A percentile compares a stretch with the other conserved stretches of the same genome.
phyloP scores from a whole-genome alignment of 2,329 filamentous ascomycete species.

The Fusarium decemcellulare region DNA sequence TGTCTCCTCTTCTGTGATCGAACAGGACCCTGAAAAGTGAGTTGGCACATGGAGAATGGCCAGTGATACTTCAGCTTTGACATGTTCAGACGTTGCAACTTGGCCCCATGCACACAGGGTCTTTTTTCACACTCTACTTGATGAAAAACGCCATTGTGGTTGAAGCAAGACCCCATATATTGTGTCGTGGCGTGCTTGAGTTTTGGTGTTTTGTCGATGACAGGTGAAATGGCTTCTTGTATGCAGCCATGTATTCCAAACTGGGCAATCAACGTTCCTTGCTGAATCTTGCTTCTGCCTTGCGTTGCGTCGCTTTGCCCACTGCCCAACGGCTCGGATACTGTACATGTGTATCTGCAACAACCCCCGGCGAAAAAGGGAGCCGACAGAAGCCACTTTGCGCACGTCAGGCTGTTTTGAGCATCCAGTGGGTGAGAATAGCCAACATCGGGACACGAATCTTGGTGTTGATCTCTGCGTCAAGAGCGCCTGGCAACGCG shows the following conservation, averaged over 20 bases:
- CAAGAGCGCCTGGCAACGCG: constrained; percentile 14
- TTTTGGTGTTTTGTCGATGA: background rate
- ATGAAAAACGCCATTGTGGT: constrained; percentile 4
- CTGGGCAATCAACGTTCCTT: constrained; percentile 1
- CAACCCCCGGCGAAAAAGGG: constrained; percentile 21
- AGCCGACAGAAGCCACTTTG: constrained; percentile 36
- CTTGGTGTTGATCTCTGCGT: constrained; percentile 10
- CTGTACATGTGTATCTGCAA: constrained; percentile 23
- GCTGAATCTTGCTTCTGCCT: constrained; percentile 22
- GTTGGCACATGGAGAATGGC: constrained; percentile 17
- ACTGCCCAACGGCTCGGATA: constrained; percentile 19
- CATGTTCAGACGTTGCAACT: background rate
- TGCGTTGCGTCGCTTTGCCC: constrained; percentile 18
- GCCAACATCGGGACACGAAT: background rate
- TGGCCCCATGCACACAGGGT: constrained; percentile 14
- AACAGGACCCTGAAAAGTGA: constrained; percentile 35
- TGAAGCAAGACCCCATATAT: constrained; percentile 11
- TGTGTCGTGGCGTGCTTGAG: constrained; percentile 28
- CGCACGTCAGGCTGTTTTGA: constrained; percentile 1
- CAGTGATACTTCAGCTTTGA: constrained; percentile 24
- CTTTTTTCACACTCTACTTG: constrained; percentile 19
- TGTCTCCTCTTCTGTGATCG: constrained; percentile 19
- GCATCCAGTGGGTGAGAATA: background rate
- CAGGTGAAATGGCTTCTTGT: constrained; percentile 20
- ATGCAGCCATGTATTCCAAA: constrained; percentile 3